phyloP scores from a whole-genome alignment of 1,139 yeast genomes.

The Eremothecium sinecaudum region DNA sequence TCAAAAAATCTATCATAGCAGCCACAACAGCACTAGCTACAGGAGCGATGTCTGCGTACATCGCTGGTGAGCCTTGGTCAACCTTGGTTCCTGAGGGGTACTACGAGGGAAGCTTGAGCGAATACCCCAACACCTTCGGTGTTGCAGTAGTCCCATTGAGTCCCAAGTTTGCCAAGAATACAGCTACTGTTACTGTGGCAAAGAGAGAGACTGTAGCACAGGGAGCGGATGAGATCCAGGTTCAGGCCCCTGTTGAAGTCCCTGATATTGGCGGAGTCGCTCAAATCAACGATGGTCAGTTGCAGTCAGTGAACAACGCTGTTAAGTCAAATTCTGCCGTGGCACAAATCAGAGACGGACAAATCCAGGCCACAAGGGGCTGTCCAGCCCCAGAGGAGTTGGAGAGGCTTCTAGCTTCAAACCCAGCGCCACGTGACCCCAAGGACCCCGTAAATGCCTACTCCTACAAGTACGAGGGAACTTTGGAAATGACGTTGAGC shows the following conservation, averaged over 20 bases:
- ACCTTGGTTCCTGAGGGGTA: conserved; percentile 57
- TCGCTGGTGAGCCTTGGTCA: conserved; percentile 66
- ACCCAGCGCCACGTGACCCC: conserved; percentile 29
- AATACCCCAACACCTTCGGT: conserved; percentile 55
- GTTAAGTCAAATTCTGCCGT: conserved; percentile 30
- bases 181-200: conserved; percentile 37
- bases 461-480: conserved; percentile 43
- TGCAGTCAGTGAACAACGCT: conserved; percentile 37
- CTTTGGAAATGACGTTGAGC: conserved; percentile 48
- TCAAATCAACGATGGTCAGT: conserved; percentile 51
- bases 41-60: conserved; percentile 50
- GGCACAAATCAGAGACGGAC: conserved; percentile 41
- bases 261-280: conserved; percentile 34
- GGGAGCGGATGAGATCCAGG: conserved; percentile 44
- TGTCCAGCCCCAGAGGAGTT: conserved; percentile 30
- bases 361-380: conserved; percentile 42
- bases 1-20: conserved; percentile 28
- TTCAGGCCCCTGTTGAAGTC: conserved; percentile 29
- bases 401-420: conserved; percentile 24
- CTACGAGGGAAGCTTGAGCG: conserved; percentile 51
- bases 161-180: conserved; percentile 30
- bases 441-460: conserved; percentile 33
- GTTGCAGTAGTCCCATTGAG: conserved; percentile 53
- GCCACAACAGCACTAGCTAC: conserved; percentile 37
- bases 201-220: conserved; percentile 35